Conservation (phyloP, 129 eudicot genomes). For the Escallonia herrerae region DNA sequence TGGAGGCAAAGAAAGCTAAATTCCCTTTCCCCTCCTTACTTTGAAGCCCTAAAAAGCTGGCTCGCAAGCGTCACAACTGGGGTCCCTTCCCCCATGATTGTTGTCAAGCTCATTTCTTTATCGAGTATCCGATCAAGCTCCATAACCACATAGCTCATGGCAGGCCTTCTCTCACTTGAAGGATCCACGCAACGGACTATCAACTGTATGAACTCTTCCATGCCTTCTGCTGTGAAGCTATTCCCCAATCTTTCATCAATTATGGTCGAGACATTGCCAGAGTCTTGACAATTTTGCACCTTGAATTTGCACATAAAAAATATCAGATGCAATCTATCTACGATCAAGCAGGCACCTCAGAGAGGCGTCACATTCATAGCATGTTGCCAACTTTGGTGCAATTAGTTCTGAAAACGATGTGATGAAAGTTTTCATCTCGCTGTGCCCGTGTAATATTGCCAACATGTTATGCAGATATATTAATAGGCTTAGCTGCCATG, state of each 20-base stretch:
- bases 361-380: background rate
- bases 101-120: slow-evolving; percentile 94
- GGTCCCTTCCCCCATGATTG: slow-evolving; percentile 94
- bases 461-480: too few species aligned
- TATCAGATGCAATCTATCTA: background rate
- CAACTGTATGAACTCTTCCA: slow-evolving; percentile 78
- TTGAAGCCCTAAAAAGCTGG: slow-evolving; percentile 74
- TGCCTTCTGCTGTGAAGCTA: slow-evolving; percentile 76
- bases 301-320: slow-evolving; percentile 6
- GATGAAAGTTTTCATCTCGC: too few species aligned
- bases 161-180: slow-evolving; percentile 71
- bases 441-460: too few species aligned
- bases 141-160: slow-evolving; percentile 56
- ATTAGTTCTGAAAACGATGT: too few species aligned
- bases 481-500: too few species aligned
- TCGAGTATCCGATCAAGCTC: slow-evolving; percentile 83
- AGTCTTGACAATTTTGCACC: slow-evolving; percentile 65
- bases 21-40: slow-evolving; percentile 20
- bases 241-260: slow-evolving; percentile 70
- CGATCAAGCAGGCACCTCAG: background rate
- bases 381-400: background rate
- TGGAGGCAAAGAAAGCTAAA: slow-evolving; percentile 20
- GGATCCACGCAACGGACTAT: slow-evolving; percentile 56
- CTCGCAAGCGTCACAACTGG: slow-evolving; percentile 94
- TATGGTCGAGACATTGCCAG: slow-evolving; percentile 37